Base-by-base conservation (phyloP, 1,284 basidiomycete species). In the Xanthoconium separans region DNA sequence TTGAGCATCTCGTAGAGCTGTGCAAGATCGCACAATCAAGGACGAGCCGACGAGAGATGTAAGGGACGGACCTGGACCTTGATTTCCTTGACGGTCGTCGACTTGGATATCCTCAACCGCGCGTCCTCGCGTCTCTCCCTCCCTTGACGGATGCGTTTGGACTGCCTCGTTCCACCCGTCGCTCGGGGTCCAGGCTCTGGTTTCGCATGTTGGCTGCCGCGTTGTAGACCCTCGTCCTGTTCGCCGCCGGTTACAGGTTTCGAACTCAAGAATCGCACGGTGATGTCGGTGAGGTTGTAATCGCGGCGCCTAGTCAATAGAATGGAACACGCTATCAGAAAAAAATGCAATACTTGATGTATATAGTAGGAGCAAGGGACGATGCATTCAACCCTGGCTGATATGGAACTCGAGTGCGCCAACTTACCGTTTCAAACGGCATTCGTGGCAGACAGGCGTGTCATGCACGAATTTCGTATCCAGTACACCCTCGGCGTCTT, bases 61-160 rank as follows among this genome's bases (percentile, higher is more conserved):
- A 16, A 10, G 36, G 18, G 15, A 65, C 81, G 51, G 53, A 91
- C 89, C 76, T 80, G 75, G 48, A 88, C 66, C 66, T 91, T 91
- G 60, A 93, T 80, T 11, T 90, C 87, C 64, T 87, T 91, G 51
- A 93, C 76, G 0, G 85, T 84, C 60, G 81, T 89, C 18, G 71
- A 68, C 65, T 87, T 90, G 39, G 74, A 76, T 44, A 92, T 77
- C 13, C 69, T 77, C 46, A 91, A 65, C 57, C 70, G 78, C 49
- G 73, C 74, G 53, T 75, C 73, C 60, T 80, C 78, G 8, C 75
- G 78, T 43, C 76, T 70, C 53, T 79, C 75, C 63, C 77, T 80
- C 3, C 72, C 75, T 63, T 81, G 78, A 46, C 82, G 80, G 42
- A 90, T 74, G 29, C 88, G 82, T 65, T 80, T 84, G 18, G 87